phyloP scores from a whole-genome alignment of 2,329 filamentous ascomycete species.

The Fusarium keratoplasticum region DNA sequence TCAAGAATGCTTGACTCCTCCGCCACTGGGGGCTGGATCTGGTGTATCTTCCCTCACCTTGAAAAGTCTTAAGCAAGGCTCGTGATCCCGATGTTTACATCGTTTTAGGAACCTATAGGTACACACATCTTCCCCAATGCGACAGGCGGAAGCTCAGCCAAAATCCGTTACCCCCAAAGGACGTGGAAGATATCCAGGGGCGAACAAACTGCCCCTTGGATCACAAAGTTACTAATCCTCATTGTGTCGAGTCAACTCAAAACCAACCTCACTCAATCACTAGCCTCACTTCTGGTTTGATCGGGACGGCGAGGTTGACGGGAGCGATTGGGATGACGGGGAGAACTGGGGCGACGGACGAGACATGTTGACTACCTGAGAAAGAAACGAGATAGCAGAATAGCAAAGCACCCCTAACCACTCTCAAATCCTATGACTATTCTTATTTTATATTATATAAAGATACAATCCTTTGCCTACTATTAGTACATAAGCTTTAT shows the following conservation, averaged over 20 bases:
- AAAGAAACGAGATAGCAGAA: background rate
- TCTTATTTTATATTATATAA: background rate
- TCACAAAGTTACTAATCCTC: background rate
- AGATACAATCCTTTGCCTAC: background rate
- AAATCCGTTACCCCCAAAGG: background rate
- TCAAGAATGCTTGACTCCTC: background rate
- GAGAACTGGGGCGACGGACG: background rate
- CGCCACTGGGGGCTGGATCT: background rate
- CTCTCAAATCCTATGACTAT: background rate
- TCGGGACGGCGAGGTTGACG: background rate
- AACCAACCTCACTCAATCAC: background rate
- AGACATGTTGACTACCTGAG: background rate
- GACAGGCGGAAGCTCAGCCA: background rate
- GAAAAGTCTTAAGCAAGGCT: background rate
- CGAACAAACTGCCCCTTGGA: background rate
- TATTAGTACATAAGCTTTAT: background rate
- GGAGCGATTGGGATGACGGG: background rate
- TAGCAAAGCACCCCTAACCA: background rate
- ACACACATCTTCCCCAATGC: background rate
- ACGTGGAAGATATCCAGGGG: background rate
- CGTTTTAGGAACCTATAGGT: background rate
- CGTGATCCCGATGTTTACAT: background rate
- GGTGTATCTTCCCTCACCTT: background rate
- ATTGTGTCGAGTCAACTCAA: background rate
- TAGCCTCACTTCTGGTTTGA: background rate